Base-by-base conservation (phyloP, 2,329 filamentous ascomycete species). In the Emmonsiellopsis sp. region DNA sequence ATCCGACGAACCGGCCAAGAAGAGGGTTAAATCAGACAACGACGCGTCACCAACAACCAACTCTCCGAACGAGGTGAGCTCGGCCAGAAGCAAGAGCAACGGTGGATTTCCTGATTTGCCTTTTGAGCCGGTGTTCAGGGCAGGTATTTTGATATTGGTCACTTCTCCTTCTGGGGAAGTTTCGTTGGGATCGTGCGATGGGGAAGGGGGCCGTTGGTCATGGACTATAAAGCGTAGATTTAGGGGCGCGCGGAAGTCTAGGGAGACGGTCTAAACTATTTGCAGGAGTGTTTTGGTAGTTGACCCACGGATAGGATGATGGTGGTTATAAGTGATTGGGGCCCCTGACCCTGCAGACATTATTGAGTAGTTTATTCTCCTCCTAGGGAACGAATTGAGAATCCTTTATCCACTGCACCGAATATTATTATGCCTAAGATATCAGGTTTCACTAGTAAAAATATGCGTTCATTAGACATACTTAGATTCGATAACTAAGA, bases 91-190 rank as follows among this genome's bases (percentile, higher is more conserved):
- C 35, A 49, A 40, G 35, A 40, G 31, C 49, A 44, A 40, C 41
- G 10, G 46, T 16, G 41, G 34, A 20, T 45, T 46, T 15, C 41
- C 51, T 8, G 20, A 50, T 37, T 41, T 56, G 40, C 48, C 48
- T 20, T 54, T 49, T 43, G 52, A 59, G 10, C 52, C 57, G 3
- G 26, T 34, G 34, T 53, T 57, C 8, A 42, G 50, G 16, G 58
- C 54, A 5, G 58, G 58, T 5, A 60, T 60, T 35, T 40, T 59
- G 44, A 52, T 59, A 11, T 32, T 60, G 31, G 51, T 59, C 20
- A 60, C 58, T 6, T 57, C 57, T 7, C 57, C 55, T 9, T 38
- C 43, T 5, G 58, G 58, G 11, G 51, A 54, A 2, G 54, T 57
- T 15, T 54, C 35, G 38, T n/a, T 57, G 38, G 58, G 55, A 37